Evolutionary conservation across 495 filamentous ascomycete species (phyloP).

Genomic region (Talaromyces liani): DNA sequence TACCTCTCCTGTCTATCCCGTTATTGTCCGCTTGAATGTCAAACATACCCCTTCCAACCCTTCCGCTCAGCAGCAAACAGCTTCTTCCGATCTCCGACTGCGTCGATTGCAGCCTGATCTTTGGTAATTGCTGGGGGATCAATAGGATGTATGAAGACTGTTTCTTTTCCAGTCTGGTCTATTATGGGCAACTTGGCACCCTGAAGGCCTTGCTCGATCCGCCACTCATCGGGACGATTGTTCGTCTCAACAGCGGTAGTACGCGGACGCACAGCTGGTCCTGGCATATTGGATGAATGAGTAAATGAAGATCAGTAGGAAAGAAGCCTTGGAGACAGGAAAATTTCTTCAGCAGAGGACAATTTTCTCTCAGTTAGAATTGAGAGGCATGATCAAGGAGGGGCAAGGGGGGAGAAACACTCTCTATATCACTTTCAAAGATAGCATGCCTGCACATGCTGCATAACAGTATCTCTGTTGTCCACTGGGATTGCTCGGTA

Average conservation of each 20-base stretch:
- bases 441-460: neutral
- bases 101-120: constrained; percentile 25
- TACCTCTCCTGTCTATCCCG: neutral
- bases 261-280: neutral
- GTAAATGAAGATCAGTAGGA: constrained; percentile 1
- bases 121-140: constrained; percentile 18
- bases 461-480: neutral
- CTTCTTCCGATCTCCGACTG: constrained; percentile 26
- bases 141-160: constrained; percentile 16
- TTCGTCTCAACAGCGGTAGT: constrained; percentile 9
- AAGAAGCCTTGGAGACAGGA: neutral
- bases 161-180: constrained; percentile 32
- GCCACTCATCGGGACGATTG: constrained; percentile 46
- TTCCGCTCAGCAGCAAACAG: constrained; percentile 25
- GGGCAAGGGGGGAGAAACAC: neutral
- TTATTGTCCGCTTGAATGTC: neutral
- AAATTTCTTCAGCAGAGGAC: too few relatives aligned
- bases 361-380: neutral
- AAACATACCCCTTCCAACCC: constrained; percentile 30
- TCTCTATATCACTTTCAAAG: neutral
- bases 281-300: constrained; percentile 6
- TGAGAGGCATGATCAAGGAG: neutral
- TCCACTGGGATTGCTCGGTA: neutral
- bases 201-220: constrained; percentile 43
- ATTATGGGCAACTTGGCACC: constrained; percentile 38